A percentile compares a stretch with the other conserved stretches of the same genome.
Evolutionary conservation across 768 basidiomycete genomes (phyloP).

Genomic region (Rhizopogon roseolus): DNA sequence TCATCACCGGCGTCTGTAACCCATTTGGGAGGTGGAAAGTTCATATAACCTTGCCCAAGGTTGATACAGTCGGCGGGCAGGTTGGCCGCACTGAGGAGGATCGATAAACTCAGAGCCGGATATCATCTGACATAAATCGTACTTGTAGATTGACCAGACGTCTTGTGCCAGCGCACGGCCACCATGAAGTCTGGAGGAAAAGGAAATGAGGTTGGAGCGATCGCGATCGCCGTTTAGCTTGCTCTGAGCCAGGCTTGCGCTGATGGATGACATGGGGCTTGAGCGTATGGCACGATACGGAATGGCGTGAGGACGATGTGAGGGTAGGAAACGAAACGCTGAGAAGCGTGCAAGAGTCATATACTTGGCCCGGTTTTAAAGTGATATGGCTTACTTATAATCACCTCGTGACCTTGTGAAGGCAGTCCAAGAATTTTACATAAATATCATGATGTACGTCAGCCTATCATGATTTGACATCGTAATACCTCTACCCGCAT

Average conservation of each 20-base stretch:
- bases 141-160: slow-evolving; percentile 94
- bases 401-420: too few species aligned
- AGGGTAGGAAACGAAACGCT: slow-evolving; percentile 1
- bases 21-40: slow-evolving; percentile 82
- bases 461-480: too few species aligned
- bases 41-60: slow-evolving; percentile 94
- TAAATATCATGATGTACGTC: too few species aligned
- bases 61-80: slow-evolving; percentile 92
- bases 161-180: slow-evolving; percentile 78
- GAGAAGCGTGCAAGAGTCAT: not conserved
- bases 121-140: slow-evolving; percentile 2
- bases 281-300: not conserved
- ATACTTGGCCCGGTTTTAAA: not conserved
- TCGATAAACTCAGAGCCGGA: slow-evolving; percentile 3
- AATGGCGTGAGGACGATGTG: not conserved
- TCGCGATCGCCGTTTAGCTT: slow-evolving; percentile 15
- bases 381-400: too few species aligned
- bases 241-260: not conserved
- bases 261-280: not conserved
- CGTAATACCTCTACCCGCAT: too few species aligned
- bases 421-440: too few species aligned
- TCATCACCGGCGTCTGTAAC: slow-evolving; percentile 67
- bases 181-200: slow-evolving; percentile 67
- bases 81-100: slow-evolving; percentile 63
- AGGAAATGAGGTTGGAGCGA: slow-evolving; percentile 53